Evolutionary conservation across 2,329 filamentous ascomycete species (phyloP).

Genomic region (Mycocentrospora acerina): DNA sequence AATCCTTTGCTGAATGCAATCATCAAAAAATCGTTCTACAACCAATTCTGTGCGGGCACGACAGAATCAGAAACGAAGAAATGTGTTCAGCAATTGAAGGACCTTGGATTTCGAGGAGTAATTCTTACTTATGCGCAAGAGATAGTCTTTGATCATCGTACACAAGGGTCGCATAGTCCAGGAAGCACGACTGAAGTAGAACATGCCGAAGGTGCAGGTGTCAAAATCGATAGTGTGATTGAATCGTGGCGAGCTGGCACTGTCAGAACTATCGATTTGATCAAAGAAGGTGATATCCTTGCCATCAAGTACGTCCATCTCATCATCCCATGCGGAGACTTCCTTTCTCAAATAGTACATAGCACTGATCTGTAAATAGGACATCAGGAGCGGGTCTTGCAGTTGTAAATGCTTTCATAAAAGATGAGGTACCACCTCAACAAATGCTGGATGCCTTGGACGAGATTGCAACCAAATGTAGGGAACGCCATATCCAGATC

Average conservation of each 20-base stretch:
- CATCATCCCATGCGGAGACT: no score
- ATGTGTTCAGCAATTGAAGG: constrained; percentile 64
- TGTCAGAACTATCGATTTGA: constrained; percentile 31
- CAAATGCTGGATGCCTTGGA: constrained; percentile 48
- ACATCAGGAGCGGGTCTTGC: constrained; percentile 47
- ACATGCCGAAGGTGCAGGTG: constrained; percentile 1
- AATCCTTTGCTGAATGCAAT: constrained; percentile 72
- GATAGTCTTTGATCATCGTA: constrained; percentile 46
- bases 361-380: constrained; percentile 31
- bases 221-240: constrained; percentile 33
- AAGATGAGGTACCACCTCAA: constrained; percentile 37
- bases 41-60: constrained; percentile 87
- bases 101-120: constrained; percentile 76
- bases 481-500: constrained; percentile 45
- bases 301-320: constrained; percentile 28
- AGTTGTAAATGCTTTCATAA: constrained; percentile 44
- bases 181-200: constrained; percentile 14
- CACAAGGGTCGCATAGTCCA: constrained; percentile 18
- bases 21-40: constrained; percentile 81
- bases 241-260: constrained; percentile 36
- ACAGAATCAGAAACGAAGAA: constrained; percentile 65
- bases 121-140: constrained; percentile 84
- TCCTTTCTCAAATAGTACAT: no score
- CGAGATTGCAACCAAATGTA: constrained; percentile 45
- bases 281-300: constrained; percentile 33